Evolutionary conservation across 352 stramenopile species (phyloP).

Genomic region (Phytopythium vexans): DNA sequence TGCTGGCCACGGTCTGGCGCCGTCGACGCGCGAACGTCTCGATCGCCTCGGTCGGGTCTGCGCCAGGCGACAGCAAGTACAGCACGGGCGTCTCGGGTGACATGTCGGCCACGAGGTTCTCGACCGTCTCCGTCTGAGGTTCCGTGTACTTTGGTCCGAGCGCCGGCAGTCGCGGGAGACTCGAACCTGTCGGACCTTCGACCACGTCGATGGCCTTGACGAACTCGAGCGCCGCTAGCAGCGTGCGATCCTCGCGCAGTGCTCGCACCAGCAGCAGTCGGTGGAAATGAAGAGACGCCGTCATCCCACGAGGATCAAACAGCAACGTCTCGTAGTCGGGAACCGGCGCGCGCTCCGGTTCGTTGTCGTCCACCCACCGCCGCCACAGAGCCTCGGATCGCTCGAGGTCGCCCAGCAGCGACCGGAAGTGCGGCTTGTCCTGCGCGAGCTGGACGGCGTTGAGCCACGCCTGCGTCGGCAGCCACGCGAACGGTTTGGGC

Average conservation of each 20-base stretch:
- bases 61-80: conserved; percentile 68
- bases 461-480: conserved; percentile 59
- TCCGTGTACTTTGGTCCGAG: conserved; percentile 65
- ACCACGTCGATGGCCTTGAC: conserved; percentile 60
- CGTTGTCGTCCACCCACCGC: conserved; percentile 81
- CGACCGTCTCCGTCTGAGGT: conserved; percentile 64
- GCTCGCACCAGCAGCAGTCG: conserved; percentile 62
- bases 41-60: conserved; percentile 72
- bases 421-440: conserved; percentile 65
- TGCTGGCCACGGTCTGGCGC: conserved; percentile 56
- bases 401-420: conserved; percentile 60
- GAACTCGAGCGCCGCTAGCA: conserved; percentile 66
- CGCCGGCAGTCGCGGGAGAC: conserved; percentile 40
- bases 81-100: conserved; percentile 56
- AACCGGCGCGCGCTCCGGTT: conserved; percentile 53
- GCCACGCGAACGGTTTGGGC: conserved; percentile 71
- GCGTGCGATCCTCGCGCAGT: conserved; percentile 72
- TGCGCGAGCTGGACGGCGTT: conserved; percentile 68
- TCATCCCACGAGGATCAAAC: conserved; percentile 62
- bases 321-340: conserved; percentile 69
- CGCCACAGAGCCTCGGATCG: conserved; percentile 66
- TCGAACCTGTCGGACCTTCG: conserved; percentile 29
- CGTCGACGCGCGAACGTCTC: conserved; percentile 70
- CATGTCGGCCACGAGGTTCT: conserved; percentile 71
- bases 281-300: conserved; percentile 66